phyloP scores from a whole-genome alignment of 768 basidiomycete species.

The Mycena rosella region DNA sequence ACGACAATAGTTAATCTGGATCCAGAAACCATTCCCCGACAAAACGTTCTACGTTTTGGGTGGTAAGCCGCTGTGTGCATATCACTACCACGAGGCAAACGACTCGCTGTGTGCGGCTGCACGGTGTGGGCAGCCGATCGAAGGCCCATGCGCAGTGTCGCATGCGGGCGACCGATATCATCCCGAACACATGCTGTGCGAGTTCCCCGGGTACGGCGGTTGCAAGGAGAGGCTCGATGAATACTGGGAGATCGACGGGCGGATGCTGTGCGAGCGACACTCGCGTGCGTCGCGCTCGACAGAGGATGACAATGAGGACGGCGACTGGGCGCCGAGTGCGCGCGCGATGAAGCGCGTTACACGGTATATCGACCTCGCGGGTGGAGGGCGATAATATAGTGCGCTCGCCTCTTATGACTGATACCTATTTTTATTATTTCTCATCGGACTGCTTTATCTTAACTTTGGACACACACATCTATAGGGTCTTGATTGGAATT shows the following conservation, averaged over 20 bases:
- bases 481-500: too few relatives aligned
- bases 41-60: constrained; percentile 93
- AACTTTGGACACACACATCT: too few relatives aligned
- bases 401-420: neutral
- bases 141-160: constrained; percentile 93
- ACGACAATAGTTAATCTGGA: neutral
- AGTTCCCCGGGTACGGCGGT: constrained; percentile 63
- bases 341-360: constrained; percentile 84
- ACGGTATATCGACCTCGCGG: constrained; percentile 78
- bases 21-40: constrained; percentile 89
- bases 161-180: constrained; percentile 87
- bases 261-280: constrained; percentile 91
- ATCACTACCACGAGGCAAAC: constrained; percentile 95
- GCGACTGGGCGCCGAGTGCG: constrained; percentile 47
- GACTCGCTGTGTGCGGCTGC: constrained; percentile 86
- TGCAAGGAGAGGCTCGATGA: constrained; percentile 76
- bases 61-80: constrained; percentile 91
- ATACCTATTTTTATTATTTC: neutral
- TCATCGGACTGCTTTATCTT: neutral
- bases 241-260: constrained; percentile 91
- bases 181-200: constrained; percentile 90
- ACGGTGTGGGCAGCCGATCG: constrained; percentile 88
- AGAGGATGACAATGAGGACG: constrained; percentile 41
- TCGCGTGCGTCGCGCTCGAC: constrained; percentile 50
- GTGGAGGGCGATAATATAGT: neutral